Base-by-base conservation (phyloP, 257 asterid genomes). In the Solanum tarijense region DNA sequence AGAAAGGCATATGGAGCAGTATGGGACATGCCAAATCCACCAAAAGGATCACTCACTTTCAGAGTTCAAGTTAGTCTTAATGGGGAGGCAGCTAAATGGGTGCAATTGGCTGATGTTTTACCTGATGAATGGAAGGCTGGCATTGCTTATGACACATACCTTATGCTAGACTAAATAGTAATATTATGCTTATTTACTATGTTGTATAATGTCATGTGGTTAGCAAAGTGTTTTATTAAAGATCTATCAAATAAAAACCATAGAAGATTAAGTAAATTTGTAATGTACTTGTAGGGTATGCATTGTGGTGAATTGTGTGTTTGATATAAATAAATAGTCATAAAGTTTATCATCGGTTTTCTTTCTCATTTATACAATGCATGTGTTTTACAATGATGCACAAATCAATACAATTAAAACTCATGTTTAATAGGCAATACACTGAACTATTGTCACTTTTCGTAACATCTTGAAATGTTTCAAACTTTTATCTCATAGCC, bases 91-190 rank as follows among this genome's bases (percentile, higher is more conserved):
- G 23, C 68, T 2, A 92, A 91, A 60, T 93, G 92, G 96, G 93
- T 93, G 69, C 94, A 92, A 81, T 36, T 93, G 31, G 48, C 85
- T 1, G 86, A 60, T 86, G 91, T 89, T 16, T 76, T 96, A 43
- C 93, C 99, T 4, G 62, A 84, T 9, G 90, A 95, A 12, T 96
- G 99, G 99, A 90, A 93, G 90, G 90, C 94, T 29, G 99, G 97
- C 38, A 87, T 88, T 87, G 87, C 91, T 8, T 96, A 94, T 86
- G 98, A 96, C 88, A 93, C 98, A 11, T 34, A 90, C 43, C 23
- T 94, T 90, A 95, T 91, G 62, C 91, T 93, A 41, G 81, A 88
- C 72, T 93, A n/a, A 65, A n/a, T 65, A 14, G 7, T 36, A 36
- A 36, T 36, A 36, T 36, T 34, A 41, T 41, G 75, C 4, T n/a